Conservation (phyloP, 331 rosid genomes). For the Telfairia occidentalis region DNA sequence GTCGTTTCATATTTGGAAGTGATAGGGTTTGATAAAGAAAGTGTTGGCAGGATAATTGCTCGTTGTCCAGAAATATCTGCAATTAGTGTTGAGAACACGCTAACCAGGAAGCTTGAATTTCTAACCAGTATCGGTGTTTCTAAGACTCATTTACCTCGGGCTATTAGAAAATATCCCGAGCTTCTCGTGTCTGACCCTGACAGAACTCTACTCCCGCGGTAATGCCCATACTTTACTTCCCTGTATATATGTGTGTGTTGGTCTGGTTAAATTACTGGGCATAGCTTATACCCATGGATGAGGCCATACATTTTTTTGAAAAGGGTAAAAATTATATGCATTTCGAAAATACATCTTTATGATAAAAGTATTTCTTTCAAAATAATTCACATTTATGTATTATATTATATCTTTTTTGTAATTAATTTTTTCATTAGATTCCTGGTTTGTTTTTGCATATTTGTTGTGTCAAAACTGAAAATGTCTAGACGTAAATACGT, state of each 20-base stretch:
- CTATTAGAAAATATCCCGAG: conserved; percentile 76
- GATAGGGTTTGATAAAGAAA: conserved; percentile 52
- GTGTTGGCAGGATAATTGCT: conserved; percentile 40
- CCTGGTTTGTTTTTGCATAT: neutral
- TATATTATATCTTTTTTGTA: neutral
- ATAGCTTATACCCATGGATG: neutral
- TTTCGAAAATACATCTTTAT: neutral
- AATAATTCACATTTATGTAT: neutral
- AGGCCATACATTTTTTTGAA: neutral
- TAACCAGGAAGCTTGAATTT: conserved; percentile 55
- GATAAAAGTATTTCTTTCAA: neutral
- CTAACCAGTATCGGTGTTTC: conserved; percentile 50
- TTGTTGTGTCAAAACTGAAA: neutral
- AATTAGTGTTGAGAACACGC: conserved; percentile 51
- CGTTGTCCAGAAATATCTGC: conserved; percentile 85
- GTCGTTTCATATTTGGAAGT: conserved; percentile 56
- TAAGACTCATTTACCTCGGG: conserved; percentile 43
- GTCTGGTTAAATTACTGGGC: neutral
- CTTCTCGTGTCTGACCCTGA: conserved; percentile 58
- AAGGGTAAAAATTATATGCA: neutral
- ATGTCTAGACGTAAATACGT: neutral
- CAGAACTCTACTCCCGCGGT: conserved; percentile 60
- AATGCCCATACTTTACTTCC: conserved; percentile 13
- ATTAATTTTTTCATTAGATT: neutral
- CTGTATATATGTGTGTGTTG: neutral